Evolutionary conservation across 2,329 filamentous ascomycete genomes (phyloP), one percentile per base, ranked within the genome.

Genomic region (Kalmusia sp.): DNA sequence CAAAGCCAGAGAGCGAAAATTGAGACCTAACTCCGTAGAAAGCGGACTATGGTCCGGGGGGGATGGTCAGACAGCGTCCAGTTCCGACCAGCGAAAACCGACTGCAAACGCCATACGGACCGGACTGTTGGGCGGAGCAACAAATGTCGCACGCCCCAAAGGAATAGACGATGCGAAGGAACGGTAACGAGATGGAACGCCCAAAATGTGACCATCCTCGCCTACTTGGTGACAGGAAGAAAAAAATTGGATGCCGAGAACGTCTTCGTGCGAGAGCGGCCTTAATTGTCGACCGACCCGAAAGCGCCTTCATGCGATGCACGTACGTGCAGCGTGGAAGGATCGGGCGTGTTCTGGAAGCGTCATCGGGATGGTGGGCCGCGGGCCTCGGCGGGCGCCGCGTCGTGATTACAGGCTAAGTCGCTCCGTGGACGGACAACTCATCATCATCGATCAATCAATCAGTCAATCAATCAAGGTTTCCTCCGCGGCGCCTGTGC

Each of bases 401-500:
- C 48, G 2, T 45, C 28, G 17, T 9, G 17, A 34, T 4, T 1
- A 2, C 22, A 25, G 25, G 25, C 28, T 33, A 41, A 31, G 28
- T 15, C 45, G 30, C 52, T 55, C 52, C 61, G 55, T 48, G 38
- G 43, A 43, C 45, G 39, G 47, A 48, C 48, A 56, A 35, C 40
- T 27, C 38, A 40, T 24, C 28, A 19, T 15, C 56, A 70, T 28
- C n/a, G n/a, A n/a, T n/a, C n/a, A n/a, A n/a, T n/a, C n/a, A n/a
- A n/a, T n/a, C n/a, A n/a, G n/a, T 28, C 22, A 9, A 21, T 30
- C 62, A 72, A 51, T 72, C 71, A 55, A 70, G 67, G 53, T 68
- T 71, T 15, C 73, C 74, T 43, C 76, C 74, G 41, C 77, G 73
- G 39, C 73, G 65, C 35, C 77, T 73, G 57, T 80, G 75, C 76